These are phyloP conservation scores for Solanum microdontum DNA, from an alignment of 257 asterid genomes.

Conservation along the genomic window DNA sequence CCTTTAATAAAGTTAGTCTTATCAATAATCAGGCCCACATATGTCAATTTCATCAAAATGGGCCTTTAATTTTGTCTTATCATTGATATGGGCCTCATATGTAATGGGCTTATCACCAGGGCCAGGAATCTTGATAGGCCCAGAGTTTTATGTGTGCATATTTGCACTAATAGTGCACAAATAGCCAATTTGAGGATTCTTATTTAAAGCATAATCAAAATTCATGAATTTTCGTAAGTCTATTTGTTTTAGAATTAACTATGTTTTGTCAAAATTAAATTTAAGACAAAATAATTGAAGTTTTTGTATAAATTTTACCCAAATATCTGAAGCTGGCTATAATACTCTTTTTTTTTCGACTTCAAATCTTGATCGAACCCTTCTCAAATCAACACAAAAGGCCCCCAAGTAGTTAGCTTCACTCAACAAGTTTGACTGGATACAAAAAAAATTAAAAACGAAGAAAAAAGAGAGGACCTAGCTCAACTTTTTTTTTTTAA, in stretches of 20 bases:
- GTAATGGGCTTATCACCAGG: conserved; percentile 9
- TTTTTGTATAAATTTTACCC: not conserved
- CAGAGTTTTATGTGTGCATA: not conserved
- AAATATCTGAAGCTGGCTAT: not conserved
- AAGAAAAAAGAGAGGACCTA: not conserved
- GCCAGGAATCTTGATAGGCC: conserved; percentile 13
- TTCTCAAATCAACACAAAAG: not conserved
- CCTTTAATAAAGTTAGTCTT: not conserved
- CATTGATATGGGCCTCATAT: not conserved
- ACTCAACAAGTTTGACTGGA: not conserved
- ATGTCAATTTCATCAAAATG: not conserved
- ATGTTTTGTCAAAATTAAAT: not conserved
- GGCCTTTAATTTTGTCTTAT: not conserved
- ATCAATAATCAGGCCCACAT: not conserved
- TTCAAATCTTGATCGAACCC: not conserved
- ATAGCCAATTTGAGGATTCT: not conserved
- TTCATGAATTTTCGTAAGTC: not conserved
- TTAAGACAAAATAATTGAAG: not conserved
- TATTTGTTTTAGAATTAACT: no score
- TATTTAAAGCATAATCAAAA: not conserved
- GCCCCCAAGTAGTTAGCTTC: not conserved
- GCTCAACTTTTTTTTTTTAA: not conserved
- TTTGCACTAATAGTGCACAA: not conserved
- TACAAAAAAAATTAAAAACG: not conserved
- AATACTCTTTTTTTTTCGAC: not conserved